Base-by-base conservation (phyloP, 495 filamentous ascomycete genomes). In the Penicillium salamii region DNA sequence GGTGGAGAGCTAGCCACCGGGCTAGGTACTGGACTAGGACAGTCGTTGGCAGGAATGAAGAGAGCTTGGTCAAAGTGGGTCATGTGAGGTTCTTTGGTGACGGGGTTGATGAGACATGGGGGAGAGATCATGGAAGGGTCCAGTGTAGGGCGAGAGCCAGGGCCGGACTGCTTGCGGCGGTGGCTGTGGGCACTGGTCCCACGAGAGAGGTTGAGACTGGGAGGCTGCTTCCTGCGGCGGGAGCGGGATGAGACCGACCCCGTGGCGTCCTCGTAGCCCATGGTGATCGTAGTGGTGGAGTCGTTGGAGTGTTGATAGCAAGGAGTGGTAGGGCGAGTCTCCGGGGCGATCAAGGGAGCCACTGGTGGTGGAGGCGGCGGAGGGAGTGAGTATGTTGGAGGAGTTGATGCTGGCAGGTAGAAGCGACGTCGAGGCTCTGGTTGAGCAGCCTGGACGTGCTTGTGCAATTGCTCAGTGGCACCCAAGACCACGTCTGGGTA, bases 81-180 rank as follows among this genome's bases (percentile, higher is more conserved):
- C 7, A 63, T 62, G 49, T 76, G 71, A 6, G 72, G 71, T 41
- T 76, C 72, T 58, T 68, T 67, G 3, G 71, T 74, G 2, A 73
- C 68, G 0, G 69, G 71, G 51, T 76, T 71, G 49, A 72, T 67
- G 38, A 69, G 58, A 37, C 62, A 63, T 7, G 71, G 71, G 9
- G 71, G 66, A 5, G 72, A 74, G 37, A 74, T 74, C 66, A 73
- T 72, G 0, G 69, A 73, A 1, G 71, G 51, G 14, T 74, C 69
- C 31, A 76, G 66, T 3, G 65, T 63, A 29, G 68, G 57, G 2
- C 66, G 58, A 1, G 54, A 62, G 18, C 58, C 61, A 7, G 59
- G 57, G 32, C 59, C 65, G 0, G 63, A 63, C 12, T 59, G 56
- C 49, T 70, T 74, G 37, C 55, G 64, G 0, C 61, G 47, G 2